Percentiles rank a stretch among this genome's conserved stretches.
These are phyloP conservation scores for Pseudotsuga menziesii DNA, from an alignment of 75 land plant species.

Conservation along the genomic window DNA sequence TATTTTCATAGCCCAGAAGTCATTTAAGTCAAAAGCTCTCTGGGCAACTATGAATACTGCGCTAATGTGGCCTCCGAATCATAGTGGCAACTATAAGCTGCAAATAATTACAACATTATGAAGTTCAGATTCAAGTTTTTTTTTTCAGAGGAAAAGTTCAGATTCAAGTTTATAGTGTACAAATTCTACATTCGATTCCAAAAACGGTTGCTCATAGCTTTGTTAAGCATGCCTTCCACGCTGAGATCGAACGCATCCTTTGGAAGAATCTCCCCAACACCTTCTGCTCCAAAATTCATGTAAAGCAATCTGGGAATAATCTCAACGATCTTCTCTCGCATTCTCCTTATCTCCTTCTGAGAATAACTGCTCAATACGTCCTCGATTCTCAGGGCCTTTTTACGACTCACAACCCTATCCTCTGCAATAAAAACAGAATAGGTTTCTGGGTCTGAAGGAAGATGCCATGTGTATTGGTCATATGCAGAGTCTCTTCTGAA, in stretches of 20 bases:
- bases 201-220: background rate
- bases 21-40: too few relatives aligned
- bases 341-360: background rate
- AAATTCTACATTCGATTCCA: too few relatives aligned
- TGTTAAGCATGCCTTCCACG: slow-evolving; percentile 10
- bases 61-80: too few relatives aligned
- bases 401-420: background rate
- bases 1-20: too few relatives aligned
- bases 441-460: slow-evolving; percentile 11
- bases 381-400: background rate
- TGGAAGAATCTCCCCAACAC: background rate
- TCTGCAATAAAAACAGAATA: slow-evolving; percentile 5
- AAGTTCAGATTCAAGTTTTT: too few relatives aligned
- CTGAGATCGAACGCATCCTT: slow-evolving; percentile 9
- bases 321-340: slow-evolving; percentile 7
- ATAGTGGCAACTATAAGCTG: too few relatives aligned
- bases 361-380: background rate
- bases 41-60: too few relatives aligned
- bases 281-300: background rate
- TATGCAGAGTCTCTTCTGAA: slow-evolving; percentile 27
- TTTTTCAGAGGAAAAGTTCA: too few relatives aligned
- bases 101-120: too few relatives aligned
- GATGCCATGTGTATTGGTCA: slow-evolving; percentile 32
- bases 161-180: too few relatives aligned
- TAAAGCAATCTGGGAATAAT: slow-evolving; percentile 7